Base-by-base conservation (phyloP, 345 rosid species). In the Gossypium bickii region DNA sequence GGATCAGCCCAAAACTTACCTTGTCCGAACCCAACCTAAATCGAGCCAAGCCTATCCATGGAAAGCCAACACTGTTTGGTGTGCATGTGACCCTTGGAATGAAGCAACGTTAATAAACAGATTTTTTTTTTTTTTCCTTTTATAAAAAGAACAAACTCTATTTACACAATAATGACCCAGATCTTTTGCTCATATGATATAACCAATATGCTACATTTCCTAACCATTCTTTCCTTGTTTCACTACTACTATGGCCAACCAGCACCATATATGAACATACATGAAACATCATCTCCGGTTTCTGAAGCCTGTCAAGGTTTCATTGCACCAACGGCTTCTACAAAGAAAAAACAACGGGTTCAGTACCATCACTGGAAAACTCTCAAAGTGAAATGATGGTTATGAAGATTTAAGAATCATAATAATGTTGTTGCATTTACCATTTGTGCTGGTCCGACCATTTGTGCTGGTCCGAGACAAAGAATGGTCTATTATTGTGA, bases 401-500 rank as follows among this genome's bases (percentile, higher is more conserved):
- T 47, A 9, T 9, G 27, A 56, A 18, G 25, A 56, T 56, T 56
- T 56, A 56, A 56, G 25, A 44, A 70, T 11, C 58, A 6, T 29
- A 61, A 0, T 20, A 2, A n/a, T 56, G 8, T 11, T 13, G 12
- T 7, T 12, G 17, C 7, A 12, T 47, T 9, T 61, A 74, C 77
- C 70, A 22, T 65, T 17, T 53, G 43, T 12, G 52, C 38, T 15
- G 16, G 61, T 38, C 29, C 9, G 61, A 58, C 77, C 70, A 22
- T 65, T 17, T 53, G 43, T 12, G 52, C 38, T 15, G 16, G 61
- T 38, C 29, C 9, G 61, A 58, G 61, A 57, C 41, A 74, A 13
- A 66, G 29, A 61, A 70, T 68, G 48, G 13, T 59, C 11, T 47
- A 51, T 80, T 67, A 82, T 74, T 76, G 78, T 51, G 87, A 76